Conservation (phyloP, 768 basidiomycete species). For the Amylocystis lapponica region DNA sequence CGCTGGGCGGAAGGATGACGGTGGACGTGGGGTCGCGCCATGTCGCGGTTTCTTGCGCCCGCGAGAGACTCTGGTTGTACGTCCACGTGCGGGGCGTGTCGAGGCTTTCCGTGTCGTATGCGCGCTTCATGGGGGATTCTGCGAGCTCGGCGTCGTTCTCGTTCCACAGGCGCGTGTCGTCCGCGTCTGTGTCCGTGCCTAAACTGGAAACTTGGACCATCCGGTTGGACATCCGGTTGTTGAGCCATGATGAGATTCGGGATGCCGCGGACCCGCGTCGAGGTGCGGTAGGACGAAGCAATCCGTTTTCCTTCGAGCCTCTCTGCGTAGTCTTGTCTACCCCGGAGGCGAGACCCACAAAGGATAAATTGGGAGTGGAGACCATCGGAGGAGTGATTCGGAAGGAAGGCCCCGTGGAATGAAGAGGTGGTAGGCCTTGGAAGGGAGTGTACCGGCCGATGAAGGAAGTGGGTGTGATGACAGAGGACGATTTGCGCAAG, state of each 20-base stretch:
- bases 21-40: slow-evolving; percentile 17
- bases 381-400: slow-evolving; percentile 6
- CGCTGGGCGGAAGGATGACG: background rate
- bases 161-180: slow-evolving; percentile 27
- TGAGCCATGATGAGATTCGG: slow-evolving; percentile 35
- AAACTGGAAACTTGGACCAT: too few species aligned
- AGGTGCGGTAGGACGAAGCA: background rate
- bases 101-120: too few species aligned
- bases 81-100: background rate
- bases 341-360: background rate
- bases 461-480: background rate
- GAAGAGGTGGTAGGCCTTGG: slow-evolving; percentile 12
- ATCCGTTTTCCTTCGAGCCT: too few species aligned
- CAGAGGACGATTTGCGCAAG: slow-evolving; percentile 14
- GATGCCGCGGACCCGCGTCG: slow-evolving; percentile 3
- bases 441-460: slow-evolving; percentile 20
- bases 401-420: slow-evolving; percentile 1
- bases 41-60: slow-evolving; percentile 7
- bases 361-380: slow-evolving; percentile 8
- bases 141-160: slow-evolving; percentile 28
- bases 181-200: slow-evolving; percentile 18
- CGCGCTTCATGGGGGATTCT: slow-evolving; percentile 7
- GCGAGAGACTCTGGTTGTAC: slow-evolving; percentile 4
- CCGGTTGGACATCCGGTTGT: slow-evolving; percentile 23
- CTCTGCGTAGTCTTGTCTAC: background rate